Evolutionary conservation across 2,329 filamentous ascomycete species (phyloP).

Genomic region (Aspergillus puulaauensis): DNA sequence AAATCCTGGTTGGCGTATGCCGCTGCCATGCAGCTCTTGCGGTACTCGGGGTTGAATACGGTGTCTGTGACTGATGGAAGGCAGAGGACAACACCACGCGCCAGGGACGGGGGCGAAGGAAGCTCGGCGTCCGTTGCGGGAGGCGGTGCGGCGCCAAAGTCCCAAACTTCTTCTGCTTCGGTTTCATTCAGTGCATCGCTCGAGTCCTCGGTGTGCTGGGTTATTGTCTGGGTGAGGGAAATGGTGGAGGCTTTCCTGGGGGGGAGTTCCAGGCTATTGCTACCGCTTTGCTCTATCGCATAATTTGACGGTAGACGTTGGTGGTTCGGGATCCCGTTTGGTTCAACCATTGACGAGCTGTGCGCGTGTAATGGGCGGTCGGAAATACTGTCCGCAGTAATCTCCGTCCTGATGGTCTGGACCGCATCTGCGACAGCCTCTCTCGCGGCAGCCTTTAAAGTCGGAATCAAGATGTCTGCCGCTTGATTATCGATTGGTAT

Average conservation of each 20-base stretch:
- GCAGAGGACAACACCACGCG: constrained; percentile 37
- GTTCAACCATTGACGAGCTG: constrained; percentile 12
- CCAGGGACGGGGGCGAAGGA: constrained; percentile 34
- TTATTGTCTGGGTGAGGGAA: constrained; percentile 42
- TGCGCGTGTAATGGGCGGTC: constrained; percentile 15
- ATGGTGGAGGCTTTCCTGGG: constrained; percentile 42
- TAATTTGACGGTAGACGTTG: constrained; percentile 26
- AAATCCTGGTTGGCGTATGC: constrained; percentile 42
- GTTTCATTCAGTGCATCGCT: constrained; percentile 15
- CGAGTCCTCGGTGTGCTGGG: constrained; percentile 35
- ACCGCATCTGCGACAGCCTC: constrained; percentile 40
- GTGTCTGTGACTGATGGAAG: constrained; percentile 32
- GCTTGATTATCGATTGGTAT: constrained; percentile 37
- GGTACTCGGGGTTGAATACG: constrained; percentile 34
- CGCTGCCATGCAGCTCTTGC: constrained; percentile 35
- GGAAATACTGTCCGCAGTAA: constrained; percentile 29
- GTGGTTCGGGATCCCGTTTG: constrained; percentile 14
- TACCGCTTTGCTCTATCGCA: constrained; percentile 13
- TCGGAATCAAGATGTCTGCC: constrained; percentile 42
- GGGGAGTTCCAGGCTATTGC: constrained; percentile 20
- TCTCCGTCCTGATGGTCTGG: constrained; percentile 43
- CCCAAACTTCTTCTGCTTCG: constrained; percentile 11
- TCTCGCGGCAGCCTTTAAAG: constrained; percentile 41
- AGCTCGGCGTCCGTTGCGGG: constrained; percentile 23
- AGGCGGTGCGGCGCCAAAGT: constrained; percentile 14